Evolutionary conservation across 2,329 filamentous ascomycete genomes (phyloP).

Genomic region (Epichloe hybrida): DNA sequence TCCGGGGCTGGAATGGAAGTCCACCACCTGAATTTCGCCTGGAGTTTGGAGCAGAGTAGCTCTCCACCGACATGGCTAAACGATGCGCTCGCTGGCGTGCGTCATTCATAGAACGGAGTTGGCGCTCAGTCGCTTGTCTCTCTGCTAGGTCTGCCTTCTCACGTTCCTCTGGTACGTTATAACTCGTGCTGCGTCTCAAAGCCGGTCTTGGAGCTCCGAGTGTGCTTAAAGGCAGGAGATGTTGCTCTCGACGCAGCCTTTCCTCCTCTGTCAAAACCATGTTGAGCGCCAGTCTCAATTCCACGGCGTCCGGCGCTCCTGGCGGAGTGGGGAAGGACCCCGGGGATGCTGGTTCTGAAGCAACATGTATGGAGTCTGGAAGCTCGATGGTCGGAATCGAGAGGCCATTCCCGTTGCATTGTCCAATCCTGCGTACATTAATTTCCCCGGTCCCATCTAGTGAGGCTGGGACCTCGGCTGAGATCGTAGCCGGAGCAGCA

Average conservation of each 20-base stretch:
- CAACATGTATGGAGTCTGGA: not conserved
- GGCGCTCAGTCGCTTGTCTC: constrained; percentile 21
- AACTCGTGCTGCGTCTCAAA: constrained; percentile 29
- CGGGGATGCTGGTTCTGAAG: constrained; percentile 4
- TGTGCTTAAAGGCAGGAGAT: constrained; percentile 2
- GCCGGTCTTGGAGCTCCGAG: constrained; percentile 21
- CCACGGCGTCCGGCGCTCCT: constrained; percentile 24
- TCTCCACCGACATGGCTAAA: constrained; percentile 26
- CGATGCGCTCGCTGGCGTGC: constrained; percentile 25
- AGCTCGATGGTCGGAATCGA: not conserved
- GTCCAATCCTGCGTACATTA: not conserved
- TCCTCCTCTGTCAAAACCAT: constrained; percentile 23
- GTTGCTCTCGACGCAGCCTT: constrained; percentile 7
- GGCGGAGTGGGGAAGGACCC: constrained; percentile 15
- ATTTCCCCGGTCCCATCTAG: not conserved
- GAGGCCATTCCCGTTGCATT: not conserved
- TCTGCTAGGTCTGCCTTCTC: constrained; percentile 27
- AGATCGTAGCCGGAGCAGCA: not conserved
- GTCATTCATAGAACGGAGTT: constrained; percentile 26
- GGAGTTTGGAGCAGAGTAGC: constrained; percentile 23
- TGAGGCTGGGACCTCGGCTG: not conserved
- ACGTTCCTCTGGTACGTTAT: constrained; percentile 26
- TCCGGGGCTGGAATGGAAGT: constrained; percentile 19
- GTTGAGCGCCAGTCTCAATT: constrained; percentile 25
- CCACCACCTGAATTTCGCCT: constrained; percentile 22